Conservation (phyloP, 768 basidiomycete species). For the Agaricus bisporus region DNA sequence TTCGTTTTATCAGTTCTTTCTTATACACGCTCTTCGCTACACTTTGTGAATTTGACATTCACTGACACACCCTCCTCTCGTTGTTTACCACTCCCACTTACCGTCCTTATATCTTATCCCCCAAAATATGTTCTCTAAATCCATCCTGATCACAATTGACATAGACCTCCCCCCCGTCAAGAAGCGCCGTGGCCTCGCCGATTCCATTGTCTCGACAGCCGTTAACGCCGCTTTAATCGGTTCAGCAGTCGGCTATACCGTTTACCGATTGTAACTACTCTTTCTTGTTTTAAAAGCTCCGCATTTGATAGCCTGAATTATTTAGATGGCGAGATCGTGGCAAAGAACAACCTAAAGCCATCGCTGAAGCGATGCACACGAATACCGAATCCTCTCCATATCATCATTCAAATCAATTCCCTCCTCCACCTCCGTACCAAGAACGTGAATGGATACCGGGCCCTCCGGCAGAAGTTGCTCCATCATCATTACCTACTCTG, state of each 20-base stretch:
- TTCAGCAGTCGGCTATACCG: slow-evolving; percentile 80
- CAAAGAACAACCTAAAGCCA: slow-evolving; percentile 33
- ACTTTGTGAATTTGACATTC: slow-evolving; percentile 11
- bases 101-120: neutral
- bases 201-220: slow-evolving; percentile 78
- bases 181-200: slow-evolving; percentile 75
- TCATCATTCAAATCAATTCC: slow-evolving; percentile 13
- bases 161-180: slow-evolving; percentile 74
- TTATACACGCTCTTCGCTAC: neutral
- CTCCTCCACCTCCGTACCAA: slow-evolving; percentile 65
- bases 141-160: slow-evolving; percentile 41
- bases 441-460: slow-evolving; percentile 47
- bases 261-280: slow-evolving; percentile 70
- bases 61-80: slow-evolving; percentile 12
- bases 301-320: neutral
- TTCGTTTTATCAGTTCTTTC: slow-evolving; percentile 1
- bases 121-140: slow-evolving; percentile 21
- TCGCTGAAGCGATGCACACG: slow-evolving; percentile 21
- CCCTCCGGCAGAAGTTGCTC: slow-evolving; percentile 22
- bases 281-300: neutral
- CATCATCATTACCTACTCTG: slow-evolving; percentile 16
- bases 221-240: slow-evolving; percentile 83
- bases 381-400: slow-evolving; percentile 24
- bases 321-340: slow-evolving; percentile 75
- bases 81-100: slow-evolving; percentile 6